phyloP scores from a whole-genome alignment of 1,139 yeast species.

The Candida labiduridarum region DNA sequence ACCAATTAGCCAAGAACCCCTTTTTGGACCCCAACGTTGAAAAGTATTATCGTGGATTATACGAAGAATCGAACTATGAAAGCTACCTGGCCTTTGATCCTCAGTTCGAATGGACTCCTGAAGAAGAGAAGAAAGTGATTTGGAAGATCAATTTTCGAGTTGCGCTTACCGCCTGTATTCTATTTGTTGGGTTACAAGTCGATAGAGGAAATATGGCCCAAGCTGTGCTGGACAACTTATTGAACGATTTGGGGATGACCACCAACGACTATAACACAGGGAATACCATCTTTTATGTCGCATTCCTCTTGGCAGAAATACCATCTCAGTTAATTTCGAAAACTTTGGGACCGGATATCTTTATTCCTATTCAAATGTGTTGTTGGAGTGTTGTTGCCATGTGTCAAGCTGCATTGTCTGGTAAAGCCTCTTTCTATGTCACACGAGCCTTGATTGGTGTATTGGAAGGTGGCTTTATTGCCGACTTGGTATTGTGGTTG shows the following conservation, averaged over 20 bases:
- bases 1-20: constrained; percentile 11
- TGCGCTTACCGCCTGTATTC: constrained; percentile 30
- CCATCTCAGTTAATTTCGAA: constrained; percentile 38
- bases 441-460: constrained; percentile 34
- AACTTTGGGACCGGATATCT: constrained; percentile 33
- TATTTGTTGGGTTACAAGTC: constrained; percentile 35
- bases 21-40: constrained; percentile 15
- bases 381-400: constrained; percentile 35
- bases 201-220: constrained; percentile 35
- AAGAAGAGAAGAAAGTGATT: constrained; percentile 32
- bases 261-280: constrained; percentile 37
- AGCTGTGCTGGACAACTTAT: constrained; percentile 35
- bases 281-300: constrained; percentile 29
- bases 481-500: constrained; percentile 31
- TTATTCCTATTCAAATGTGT: constrained; percentile 36
- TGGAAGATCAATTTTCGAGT: constrained; percentile 30
- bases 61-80: constrained; percentile 25
- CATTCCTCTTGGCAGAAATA: constrained; percentile 34
- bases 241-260: constrained; percentile 28
- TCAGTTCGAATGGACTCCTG: constrained; percentile 33
- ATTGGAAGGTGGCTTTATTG: constrained; percentile 36
- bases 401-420: constrained; percentile 27
- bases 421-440: constrained; percentile 26
- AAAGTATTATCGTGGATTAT: constrained; percentile 16
- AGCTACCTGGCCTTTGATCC: constrained; percentile 38